These are phyloP conservation scores for Erysimum cheiri DNA, from an alignment of 441 rosid species.

Conservation along the genomic window DNA sequence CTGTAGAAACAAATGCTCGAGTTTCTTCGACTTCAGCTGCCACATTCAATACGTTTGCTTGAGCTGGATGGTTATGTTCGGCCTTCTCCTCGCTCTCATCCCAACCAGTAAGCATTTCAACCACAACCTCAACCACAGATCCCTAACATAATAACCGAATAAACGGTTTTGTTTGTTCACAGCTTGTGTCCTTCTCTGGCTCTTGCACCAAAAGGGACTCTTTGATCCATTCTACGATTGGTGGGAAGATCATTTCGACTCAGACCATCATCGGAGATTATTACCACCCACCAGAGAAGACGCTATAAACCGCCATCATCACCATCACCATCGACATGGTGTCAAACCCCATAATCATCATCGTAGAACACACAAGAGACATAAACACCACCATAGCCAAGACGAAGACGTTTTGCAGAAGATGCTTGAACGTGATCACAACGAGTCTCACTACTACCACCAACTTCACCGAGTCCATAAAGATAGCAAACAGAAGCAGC, in stretches of 20 bases:
- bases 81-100: conserved; percentile 72
- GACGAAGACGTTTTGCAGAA: conserved; percentile 42
- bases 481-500: conserved; percentile 61
- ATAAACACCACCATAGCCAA: conserved; percentile 20
- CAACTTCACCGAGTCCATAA: conserved; percentile 70
- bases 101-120: conserved; percentile 63
- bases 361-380: conserved; percentile 39
- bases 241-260: conserved; percentile 74
- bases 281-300: conserved; percentile 37
- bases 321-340: conserved; percentile 49
- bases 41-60: conserved; percentile 89
- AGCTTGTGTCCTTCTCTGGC: conserved; percentile 84
- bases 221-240: conserved; percentile 86
- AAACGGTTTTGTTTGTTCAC: conserved; percentile 26
- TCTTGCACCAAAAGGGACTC: conserved; percentile 87
- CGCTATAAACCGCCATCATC: conserved; percentile 46
- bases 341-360: conserved; percentile 37
- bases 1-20: conserved; percentile 70
- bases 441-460: conserved; percentile 56
- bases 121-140: not conserved
- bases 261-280: conserved; percentile 36
- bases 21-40: conserved; percentile 89
- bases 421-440: conserved; percentile 51
- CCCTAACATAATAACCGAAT: not conserved
- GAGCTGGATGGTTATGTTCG: conserved; percentile 86